Evolutionary conservation across 768 basidiomycete species (phyloP), one percentile per base, ranked within the genome.

Genomic region (Dendrothele bispora): DNA sequence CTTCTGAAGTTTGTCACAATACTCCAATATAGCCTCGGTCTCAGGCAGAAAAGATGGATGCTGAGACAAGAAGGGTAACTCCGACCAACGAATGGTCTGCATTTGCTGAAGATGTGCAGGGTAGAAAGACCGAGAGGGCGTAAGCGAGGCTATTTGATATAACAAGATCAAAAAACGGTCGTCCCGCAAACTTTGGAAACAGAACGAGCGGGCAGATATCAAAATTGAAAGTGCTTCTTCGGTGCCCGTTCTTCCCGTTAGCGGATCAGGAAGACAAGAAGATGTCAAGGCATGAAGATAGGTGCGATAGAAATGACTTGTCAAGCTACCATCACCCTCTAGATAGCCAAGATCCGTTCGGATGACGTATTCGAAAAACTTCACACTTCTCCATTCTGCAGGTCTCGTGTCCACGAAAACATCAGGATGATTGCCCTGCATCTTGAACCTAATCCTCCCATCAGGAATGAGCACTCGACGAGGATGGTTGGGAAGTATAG

Each of bases 281-380:
- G 66, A 64, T 1, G 65, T 72, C 0, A 71, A 39, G 6, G 71
- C 68, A 17, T 72, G 72, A 21, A 73, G 49, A 30, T 69, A 65
- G 5, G 58, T 57, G 24, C 55, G 52, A 24, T 62, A 67, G 2
- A 70, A 50, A 32, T 56, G 56, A 48, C 59, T 62, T 2, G 50
- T 52, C 29, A 69, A 39, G n/a, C 54, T 62, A 4, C 39, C 52
- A 10, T 61, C 61, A 3, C 63, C 61, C 8, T 40, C 47, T 17
- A 72, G 54, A 34, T 60, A 56, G 2, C 66, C 61, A 5, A 73
- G 49, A 14, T 61, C 52, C 11, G 49, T 47, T 41, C 73, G 60
- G 4, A 71, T 45, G 2, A 28, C 39, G 32, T 69, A 73, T 14
- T 56, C 59, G 28, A 63, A 56, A 46, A 60, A 71, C 28, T 7